Evolutionary conservation across 2,329 filamentous ascomycete species (phyloP), one percentile per base, ranked within the genome.

Genomic region (Apiospora aurea): DNA sequence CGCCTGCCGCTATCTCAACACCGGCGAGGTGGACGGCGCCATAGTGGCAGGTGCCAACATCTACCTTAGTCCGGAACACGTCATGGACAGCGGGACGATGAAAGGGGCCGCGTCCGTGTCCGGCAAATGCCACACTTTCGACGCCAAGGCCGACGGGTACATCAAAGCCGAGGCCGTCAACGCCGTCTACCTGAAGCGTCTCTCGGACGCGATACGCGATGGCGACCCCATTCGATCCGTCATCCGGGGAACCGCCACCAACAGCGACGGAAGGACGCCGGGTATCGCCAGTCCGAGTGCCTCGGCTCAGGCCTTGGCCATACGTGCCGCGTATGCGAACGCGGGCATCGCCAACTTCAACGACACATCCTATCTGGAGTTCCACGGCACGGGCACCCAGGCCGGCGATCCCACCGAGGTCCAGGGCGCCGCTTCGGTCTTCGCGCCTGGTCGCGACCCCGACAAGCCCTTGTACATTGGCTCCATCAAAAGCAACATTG

Each of bases 301-400:
- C 43, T 11, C 49, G 4, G 67, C 67, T 1, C 67, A 69, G 26
- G 67, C 67, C 4, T 5, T 16, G 14, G 46, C 46, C 13, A 69
- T 69, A 6, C 11, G 44, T 0, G 1, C 2, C 5, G 67, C 67
- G 5, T 69, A 69, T 13, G 44, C 24, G 0, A 69, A n/a, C 26
- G 44, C 81, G 1, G 75, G 76, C 0, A 73, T 79, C 16, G 0
- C 51, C 24, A 16, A 29, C 26, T 29, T 29, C 26, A 29, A 29
- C 26, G 26, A 29, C 26, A 29, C 26, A 29, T 29, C 26, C 26
- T 29, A 29, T 29, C 26, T 29, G 26, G 91, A 93, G 78, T 88
- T 92, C 85, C 91, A 93, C 78, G 91, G 91, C 8, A 93, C 91
- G 5, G 91, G 91, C 57, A 93, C 91, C 0, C 90, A 93, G 77